A percentile compares a stretch with the other conserved stretches of the same genome.
Evolutionary conservation across 2,329 filamentous ascomycete genomes (phyloP).

Genomic region (Fusarium buxicola): DNA sequence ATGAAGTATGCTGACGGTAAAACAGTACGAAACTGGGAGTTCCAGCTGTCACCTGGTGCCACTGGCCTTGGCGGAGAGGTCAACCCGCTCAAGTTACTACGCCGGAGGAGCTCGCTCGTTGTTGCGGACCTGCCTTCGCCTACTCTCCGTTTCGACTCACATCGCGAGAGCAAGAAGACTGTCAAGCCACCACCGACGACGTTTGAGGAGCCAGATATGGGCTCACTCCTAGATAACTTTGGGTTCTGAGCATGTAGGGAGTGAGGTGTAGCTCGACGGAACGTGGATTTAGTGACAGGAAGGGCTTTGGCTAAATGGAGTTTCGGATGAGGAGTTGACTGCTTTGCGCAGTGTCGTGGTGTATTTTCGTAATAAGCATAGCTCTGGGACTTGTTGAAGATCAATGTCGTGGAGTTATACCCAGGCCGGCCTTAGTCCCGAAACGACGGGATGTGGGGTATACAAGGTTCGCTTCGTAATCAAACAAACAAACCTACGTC

Average conservation of each 20-base stretch:
- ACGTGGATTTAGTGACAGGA: neutral
- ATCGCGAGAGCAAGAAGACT: slow-evolving; percentile 51
- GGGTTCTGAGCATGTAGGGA: slow-evolving; percentile 73
- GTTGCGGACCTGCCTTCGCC: slow-evolving; percentile 76
- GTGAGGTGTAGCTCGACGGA: neutral
- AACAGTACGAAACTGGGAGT: slow-evolving; percentile 83
- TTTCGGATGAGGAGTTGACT: neutral
- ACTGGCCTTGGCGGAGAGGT: slow-evolving; percentile 58
- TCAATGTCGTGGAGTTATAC: too few species aligned
- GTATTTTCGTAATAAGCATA: neutral
- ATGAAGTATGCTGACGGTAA: slow-evolving; percentile 27
- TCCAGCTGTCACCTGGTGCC: slow-evolving; percentile 64
- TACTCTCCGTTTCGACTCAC: slow-evolving; percentile 56
- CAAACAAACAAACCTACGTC: neutral
- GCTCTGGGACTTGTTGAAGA: neutral
- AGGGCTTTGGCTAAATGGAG: neutral
- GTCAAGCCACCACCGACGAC: slow-evolving; percentile 75
- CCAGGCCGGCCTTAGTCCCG: too few species aligned
- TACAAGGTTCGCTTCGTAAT: slow-evolving; percentile 2
- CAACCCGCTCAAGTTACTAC: slow-evolving; percentile 75
- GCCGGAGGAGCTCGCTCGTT: slow-evolving; percentile 80
- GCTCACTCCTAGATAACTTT: slow-evolving; percentile 90
- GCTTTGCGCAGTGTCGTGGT: neutral
- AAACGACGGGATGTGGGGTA: slow-evolving; percentile 15
- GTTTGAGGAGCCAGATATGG: slow-evolving; percentile 93